Conservation (phyloP, 495 filamentous ascomycete genomes). For the Trichoderma parareesei region DNA sequence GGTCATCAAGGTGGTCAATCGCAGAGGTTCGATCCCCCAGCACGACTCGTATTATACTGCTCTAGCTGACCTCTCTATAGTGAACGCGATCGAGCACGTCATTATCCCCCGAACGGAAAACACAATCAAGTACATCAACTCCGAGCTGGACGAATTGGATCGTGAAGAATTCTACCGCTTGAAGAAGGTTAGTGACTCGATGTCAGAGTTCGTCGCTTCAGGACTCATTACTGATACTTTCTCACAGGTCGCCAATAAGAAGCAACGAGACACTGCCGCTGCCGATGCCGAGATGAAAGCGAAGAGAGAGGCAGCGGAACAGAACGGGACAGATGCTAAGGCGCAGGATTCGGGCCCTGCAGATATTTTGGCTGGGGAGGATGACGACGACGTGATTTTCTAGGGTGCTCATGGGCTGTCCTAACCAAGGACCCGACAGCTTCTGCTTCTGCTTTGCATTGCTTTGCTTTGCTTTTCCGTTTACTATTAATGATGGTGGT, state of each 20-base stretch:
- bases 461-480: no score
- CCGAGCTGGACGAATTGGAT: constrained; percentile 95
- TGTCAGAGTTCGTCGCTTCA: no score
- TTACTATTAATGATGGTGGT: no score
- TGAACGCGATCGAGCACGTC: constrained; percentile 65
- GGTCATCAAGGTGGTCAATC: constrained; percentile 98
- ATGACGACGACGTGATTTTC: constrained; percentile 95
- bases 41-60: constrained; percentile 12
- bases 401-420: constrained; percentile 29
- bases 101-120: constrained; percentile 98
- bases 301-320: constrained; percentile 45
- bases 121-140: constrained; percentile 99
- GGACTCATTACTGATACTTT: not conserved
- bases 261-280: constrained; percentile 72
- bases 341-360: constrained; percentile 24
- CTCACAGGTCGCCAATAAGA: constrained; percentile 72
- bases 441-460: not conserved
- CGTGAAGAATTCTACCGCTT: constrained; percentile 96
- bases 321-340: constrained; percentile 38
- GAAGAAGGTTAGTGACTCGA: constrained; percentile 57
- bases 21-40: constrained; percentile 55
- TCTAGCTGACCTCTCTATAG: constrained; percentile 13
- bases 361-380: constrained; percentile 75
- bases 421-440: not conserved
- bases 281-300: constrained; percentile 64